Conservation (phyloP, 208 protist species). For the Naegleria fowleri region DNA sequence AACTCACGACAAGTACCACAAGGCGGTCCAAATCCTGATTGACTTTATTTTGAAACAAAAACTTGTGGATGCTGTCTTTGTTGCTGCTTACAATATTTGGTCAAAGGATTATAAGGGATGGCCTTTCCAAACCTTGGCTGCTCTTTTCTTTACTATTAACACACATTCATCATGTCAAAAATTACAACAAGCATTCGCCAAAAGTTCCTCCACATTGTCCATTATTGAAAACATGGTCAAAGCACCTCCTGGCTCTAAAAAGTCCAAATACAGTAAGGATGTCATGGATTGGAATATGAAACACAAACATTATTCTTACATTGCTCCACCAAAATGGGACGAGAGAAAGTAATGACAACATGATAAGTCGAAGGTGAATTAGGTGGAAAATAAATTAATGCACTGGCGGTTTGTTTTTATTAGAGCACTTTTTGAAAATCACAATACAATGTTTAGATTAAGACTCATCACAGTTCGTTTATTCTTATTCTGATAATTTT, state of each 20-base stretch:
- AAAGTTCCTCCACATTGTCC: neutral
- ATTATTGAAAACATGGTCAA: neutral
- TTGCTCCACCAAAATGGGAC: neutral
- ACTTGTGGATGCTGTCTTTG: neutral
- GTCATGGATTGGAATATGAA: slow-evolving; percentile 10
- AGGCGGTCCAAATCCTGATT: neutral
- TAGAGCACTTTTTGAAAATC: too few species aligned
- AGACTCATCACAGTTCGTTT: too few species aligned
- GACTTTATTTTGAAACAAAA: neutral
- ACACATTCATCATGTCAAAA: neutral
- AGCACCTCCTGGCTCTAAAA: neutral
- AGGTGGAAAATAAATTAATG: too few species aligned
- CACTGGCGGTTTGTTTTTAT: too few species aligned
- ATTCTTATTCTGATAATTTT: too few species aligned
- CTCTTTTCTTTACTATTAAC: neutral
- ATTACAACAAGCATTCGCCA: neutral
- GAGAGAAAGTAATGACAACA: neutral
- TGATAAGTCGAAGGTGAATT: too few species aligned
- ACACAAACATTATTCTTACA: neutral
- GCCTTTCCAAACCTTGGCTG: slow-evolving; percentile 1
- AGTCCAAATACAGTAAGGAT: neutral
- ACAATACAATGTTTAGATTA: too few species aligned
- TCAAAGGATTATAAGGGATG: neutral
- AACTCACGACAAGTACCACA: neutral
- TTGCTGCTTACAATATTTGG: neutral